A percentile compares a stretch with the other conserved stretches of the same genome.
Evolutionary conservation across 129 eudicot species (phyloP).

Genomic region (Solidago caesia): DNA sequence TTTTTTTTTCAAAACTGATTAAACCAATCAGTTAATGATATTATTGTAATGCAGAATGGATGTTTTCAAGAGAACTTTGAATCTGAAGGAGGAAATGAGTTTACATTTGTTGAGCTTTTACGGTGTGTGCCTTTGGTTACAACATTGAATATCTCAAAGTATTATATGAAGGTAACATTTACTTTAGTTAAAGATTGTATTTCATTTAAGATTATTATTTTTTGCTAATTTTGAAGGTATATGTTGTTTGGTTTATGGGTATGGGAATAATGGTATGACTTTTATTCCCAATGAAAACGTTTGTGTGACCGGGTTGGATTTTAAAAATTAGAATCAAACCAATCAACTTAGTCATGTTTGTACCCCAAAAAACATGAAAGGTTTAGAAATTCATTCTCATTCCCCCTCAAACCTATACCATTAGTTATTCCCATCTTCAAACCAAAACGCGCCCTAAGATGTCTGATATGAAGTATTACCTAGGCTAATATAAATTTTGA

Average conservation of each 20-base stretch:
- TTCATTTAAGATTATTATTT: background rate
- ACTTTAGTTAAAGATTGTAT: background rate
- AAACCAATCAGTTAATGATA: background rate
- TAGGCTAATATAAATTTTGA: background rate
- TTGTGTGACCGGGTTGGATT: background rate
- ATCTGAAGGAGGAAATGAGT: background rate
- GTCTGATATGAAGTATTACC: too few species aligned
- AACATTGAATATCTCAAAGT: background rate
- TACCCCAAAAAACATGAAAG: too few species aligned
- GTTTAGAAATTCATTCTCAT: too few species aligned
- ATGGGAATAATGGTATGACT: background rate
- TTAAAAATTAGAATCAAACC: background rate
- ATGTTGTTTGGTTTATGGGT: too few species aligned
- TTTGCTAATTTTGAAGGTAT: background rate
- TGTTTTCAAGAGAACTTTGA: background rate
- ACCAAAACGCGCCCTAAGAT: too few species aligned
- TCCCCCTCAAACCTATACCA: too few species aligned
- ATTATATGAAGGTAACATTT: background rate
- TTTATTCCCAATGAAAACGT: background rate
- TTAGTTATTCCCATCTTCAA: too few species aligned
- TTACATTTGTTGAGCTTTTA: background rate
- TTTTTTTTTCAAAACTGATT: too few species aligned
- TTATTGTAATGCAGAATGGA: background rate
- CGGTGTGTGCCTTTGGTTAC: conserved; percentile 7
- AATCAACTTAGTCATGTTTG: background rate